Evolutionary conservation across 192 early-diverging fungal genomes (phyloP).

Genomic region (Umbelopsis isabellina): DNA sequence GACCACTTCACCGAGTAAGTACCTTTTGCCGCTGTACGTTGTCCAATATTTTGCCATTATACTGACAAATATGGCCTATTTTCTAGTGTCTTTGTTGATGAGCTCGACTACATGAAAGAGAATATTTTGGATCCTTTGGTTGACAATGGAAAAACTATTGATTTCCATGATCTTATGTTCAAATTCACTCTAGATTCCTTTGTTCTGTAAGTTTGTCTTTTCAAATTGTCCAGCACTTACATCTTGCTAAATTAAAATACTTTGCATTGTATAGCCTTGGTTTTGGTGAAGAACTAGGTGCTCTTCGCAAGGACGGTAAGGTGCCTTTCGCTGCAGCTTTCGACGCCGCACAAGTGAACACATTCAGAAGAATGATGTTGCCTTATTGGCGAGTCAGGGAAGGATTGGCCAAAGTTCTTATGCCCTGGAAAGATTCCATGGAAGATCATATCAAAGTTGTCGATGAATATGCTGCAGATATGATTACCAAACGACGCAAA

Average conservation of each 20-base stretch:
- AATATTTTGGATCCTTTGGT: slow-evolving; percentile 36
- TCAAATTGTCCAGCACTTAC: neutral
- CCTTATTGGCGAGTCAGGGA: slow-evolving; percentile 22
- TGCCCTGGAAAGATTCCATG: slow-evolving; percentile 19
- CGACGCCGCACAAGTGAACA: slow-evolving; percentile 47
- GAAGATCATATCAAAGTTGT: slow-evolving; percentile 29
- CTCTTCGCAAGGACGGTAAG: slow-evolving; percentile 42
- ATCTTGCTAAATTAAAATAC: neutral
- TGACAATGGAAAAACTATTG: slow-evolving; percentile 35
- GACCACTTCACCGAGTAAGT: slow-evolving; percentile 37
- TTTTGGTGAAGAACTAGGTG: slow-evolving; percentile 51
- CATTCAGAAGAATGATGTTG: slow-evolving; percentile 27
- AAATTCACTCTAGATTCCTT: slow-evolving; percentile 56
- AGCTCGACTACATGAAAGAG: slow-evolving; percentile 37
- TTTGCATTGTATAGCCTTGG: slow-evolving; percentile 21
- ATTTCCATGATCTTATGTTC: slow-evolving; percentile 52
- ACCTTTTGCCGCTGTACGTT: neutral
- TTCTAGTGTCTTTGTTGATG: slow-evolving; percentile 39
- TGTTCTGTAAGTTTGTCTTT: slow-evolving; percentile 38
- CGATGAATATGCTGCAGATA: slow-evolving; percentile 28
- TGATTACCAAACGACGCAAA: slow-evolving; percentile 32
- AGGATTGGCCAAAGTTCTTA: neutral
- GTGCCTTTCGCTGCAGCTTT: slow-evolving; percentile 54
- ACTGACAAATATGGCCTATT: neutral
- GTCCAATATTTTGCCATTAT: too few relatives aligned